Evolutionary conservation across 768 basidiomycete species (phyloP), one percentile per base, ranked within the genome.

Genomic region (Cystobasidium tubakii): DNA sequence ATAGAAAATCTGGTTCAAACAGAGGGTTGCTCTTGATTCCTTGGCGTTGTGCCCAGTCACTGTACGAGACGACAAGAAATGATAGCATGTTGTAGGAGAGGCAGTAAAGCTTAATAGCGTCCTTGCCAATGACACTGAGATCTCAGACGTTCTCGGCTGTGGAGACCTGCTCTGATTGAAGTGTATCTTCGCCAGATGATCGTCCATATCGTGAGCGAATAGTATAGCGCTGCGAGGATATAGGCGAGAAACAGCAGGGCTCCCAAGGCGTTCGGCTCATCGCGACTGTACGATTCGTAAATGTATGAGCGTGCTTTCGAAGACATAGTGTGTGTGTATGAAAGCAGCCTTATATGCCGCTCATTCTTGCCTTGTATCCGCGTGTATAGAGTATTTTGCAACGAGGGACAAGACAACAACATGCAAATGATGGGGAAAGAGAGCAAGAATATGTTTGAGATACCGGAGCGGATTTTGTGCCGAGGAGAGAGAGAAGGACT

Each of bases 241-340:
- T 63, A 44, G 50, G 39, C 27, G n/a, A 67, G 66, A 34, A 54
- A 72, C 10, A 46, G 33, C 4, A 34, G 73, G 27, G 50, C 36
- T 27, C 34, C 66, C 9, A 4, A 54, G 23, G 36, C 33, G 25
- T 64, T 74, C 50, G 63, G 42, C 74, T 9, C 74, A 74, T 63
- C 62, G 7, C n/a, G n/a, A 25, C 62, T 31, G 31, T 63, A 34
- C 36, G 23, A n/a, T 9, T 21, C n/a, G 62, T 63, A 63, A 4
- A n/a, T n/a, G 62, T 63, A 63, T 4, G 39, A 39, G n/a, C n/a
- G n/a, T 39, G 39, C 39, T 39, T 15, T 39, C 15, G 39, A 39
- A 6, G 39, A 39, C 39, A 39, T 39, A 15, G 39, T 39, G 6
- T 6, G 39, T 39, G n/a, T 15, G 39, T 39, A 39, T 6, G 39